Percentiles rank a stretch among this genome's conserved stretches.
These are phyloP conservation scores for Nakazawaea ambrosiae DNA, from an alignment of 805 yeast genomes.

Conservation along the genomic window DNA sequence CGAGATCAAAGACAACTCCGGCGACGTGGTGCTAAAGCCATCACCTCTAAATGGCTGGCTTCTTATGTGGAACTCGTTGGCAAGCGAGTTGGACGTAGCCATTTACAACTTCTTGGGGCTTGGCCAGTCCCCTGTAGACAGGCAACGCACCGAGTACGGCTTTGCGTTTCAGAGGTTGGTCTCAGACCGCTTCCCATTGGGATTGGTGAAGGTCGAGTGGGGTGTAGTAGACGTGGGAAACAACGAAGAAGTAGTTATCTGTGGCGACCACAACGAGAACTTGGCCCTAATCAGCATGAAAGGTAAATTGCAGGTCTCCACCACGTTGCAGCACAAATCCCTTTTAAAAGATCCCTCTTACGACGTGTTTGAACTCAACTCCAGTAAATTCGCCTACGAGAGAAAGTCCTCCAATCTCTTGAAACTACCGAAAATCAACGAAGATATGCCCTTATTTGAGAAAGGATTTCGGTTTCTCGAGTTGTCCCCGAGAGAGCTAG, in stretches of 20 bases:
- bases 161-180: neutral
- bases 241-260: constrained; percentile 1
- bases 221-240: neutral
- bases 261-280: constrained; percentile 7
- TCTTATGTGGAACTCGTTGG: neutral
- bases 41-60: constrained; percentile 5
- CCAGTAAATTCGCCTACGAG: neutral
- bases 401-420: neutral
- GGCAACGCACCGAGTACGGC: neutral
- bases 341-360: neutral
- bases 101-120: constrained; percentile 6
- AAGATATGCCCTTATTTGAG: neutral
- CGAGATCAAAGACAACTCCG: constrained; percentile 2
- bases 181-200: neutral
- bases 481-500: neutral
- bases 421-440: neutral
- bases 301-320: neutral
- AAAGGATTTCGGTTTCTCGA: neutral
- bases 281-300: neutral
- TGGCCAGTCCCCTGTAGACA: neutral
- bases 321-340: neutral
- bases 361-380: neutral
- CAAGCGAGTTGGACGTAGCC: neutral
- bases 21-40: neutral
- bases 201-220: constrained; percentile 1